These are phyloP conservation scores for Cyclotella choctawhatcheeana DNA, from an alignment of 108 stramenopile species.

Conservation along the genomic window DNA sequence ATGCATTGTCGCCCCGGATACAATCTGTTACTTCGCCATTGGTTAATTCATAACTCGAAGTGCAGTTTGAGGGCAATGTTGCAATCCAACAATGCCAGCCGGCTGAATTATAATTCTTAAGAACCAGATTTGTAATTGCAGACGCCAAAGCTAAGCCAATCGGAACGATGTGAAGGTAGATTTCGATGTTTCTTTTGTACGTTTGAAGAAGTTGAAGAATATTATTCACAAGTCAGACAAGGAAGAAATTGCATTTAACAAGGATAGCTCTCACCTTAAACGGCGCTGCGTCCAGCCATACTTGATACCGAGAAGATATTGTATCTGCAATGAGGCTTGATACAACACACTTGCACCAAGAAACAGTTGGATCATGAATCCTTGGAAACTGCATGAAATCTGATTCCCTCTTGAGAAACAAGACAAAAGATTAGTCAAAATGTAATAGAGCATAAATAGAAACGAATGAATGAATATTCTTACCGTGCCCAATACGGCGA, in stretches of 20 bases:
- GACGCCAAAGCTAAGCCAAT: conserved; percentile 1
- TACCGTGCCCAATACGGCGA: too few species aligned
- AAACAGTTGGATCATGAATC: background rate
- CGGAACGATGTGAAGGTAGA: conserved; percentile 12
- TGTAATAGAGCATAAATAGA: too few species aligned
- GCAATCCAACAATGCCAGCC: conserved; percentile 45
- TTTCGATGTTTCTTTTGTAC: too few species aligned
- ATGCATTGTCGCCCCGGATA: conserved; percentile 31
- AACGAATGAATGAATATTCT: too few species aligned
- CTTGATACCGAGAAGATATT: too few species aligned
- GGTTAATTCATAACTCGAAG: conserved; percentile 23
- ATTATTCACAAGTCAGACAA: too few species aligned
- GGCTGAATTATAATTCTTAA: conserved; percentile 33
- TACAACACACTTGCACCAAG: background rate
- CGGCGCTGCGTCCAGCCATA: too few species aligned
- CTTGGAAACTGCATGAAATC: background rate
- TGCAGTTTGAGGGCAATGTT: conserved; percentile 16
- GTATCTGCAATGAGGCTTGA: background rate
- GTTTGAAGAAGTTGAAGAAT: too few species aligned
- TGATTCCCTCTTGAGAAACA: background rate
- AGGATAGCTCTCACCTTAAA: too few species aligned
- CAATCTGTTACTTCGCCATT: conserved; percentile 26
- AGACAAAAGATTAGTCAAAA: too few species aligned
- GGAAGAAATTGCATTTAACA: too few species aligned
- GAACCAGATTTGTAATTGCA: conserved; percentile 22